Base-by-base conservation (phyloP, 2,329 filamentous ascomycete genomes). In the Penicillium paneum region DNA sequence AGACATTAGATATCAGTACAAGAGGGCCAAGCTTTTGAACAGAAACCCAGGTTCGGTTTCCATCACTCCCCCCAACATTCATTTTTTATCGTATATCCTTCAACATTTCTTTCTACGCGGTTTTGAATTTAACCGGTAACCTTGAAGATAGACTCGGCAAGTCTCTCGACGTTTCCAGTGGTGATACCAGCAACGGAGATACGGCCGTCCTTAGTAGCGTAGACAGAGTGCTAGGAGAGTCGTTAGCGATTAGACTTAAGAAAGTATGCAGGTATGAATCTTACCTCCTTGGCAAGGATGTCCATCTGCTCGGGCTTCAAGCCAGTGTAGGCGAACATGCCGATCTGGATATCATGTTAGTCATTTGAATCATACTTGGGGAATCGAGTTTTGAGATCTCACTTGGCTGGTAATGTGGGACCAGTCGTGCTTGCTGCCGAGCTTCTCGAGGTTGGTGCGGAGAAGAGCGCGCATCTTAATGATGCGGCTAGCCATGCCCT, bases 321-420 rank as follows among this genome's bases (percentile, higher is more conserved):
- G 59, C 94, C 94, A 49, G 94, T 99, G 83, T 96, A 99, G 67
- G 94, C 93, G 72, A 99, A 99, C 94, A 99, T 99, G 79, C 94
- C 94, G 70, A 99, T 99, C 84, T 84, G 59, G 8, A 56, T 26
- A 28, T 13, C 7, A 35, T 8, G 50, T 52, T 8, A 52, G 50
- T 48, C 5, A 29, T 19, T 29, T 29, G 12, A 2, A 17, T 24
- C 12, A 21, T 13, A 45, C 17, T 13, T 21, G 15, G 4, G 12
- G 11, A 26, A 15, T 10, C 2, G 1, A 19, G 7, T 21, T 12
- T 17, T 36, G 8, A 8, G 53, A 12, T 38, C 63, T 50, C 69
- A 79, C 77, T 76, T 96, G 91, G 78, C 83, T 92, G 65, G 94
- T 97, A 78, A 99, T 99, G 83, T 99, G 94, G 75, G 88, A 90